Base-by-base conservation (phyloP, 2,329 filamentous ascomycete species). In the Colletotrichum filicis region DNA sequence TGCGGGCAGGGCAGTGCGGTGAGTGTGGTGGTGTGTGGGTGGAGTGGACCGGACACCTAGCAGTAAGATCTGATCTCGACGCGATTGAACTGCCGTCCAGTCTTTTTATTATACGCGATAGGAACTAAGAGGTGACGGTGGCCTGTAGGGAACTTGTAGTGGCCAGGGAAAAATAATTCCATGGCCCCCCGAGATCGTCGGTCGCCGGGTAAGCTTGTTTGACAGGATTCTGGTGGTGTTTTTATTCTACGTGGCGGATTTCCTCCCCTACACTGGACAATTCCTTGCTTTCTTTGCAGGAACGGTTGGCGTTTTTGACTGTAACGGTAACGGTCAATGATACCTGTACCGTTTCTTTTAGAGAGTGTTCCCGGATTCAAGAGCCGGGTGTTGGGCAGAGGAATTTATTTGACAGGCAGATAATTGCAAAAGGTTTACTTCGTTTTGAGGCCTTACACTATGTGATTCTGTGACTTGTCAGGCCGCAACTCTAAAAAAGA, bases 11-110 rank as follows among this genome's bases (percentile, higher is more conserved):
- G 42, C 42, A 61, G 55, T 69, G 46, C 61, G 42, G 66, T 64
- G 65, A 68, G 35, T 16, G 14, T 16, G 12, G 37, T 42, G 37
- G 66, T 71, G 56, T 71, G 71, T 49, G 42, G 42, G 42, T n/a
- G 42, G 42, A 35, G 61, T 71, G 49, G 71, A 56, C 26, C 55
- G 19, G 66, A 60, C 24, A 35, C 32, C 32, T 35, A 12, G 32
- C 32, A 32, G 56, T 14, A 70, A 66, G 66, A 73, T 73, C 66
- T 57, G 66, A 71, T 71, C 66, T 49, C 42, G 19, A 19, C 42
- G 19, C 42, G 16, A 19, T 65, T 22, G 32, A 58, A 55, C 12
- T 49, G n/a, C 56, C 52, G 49, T 57, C 26, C 37, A 42, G 37
- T 42, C 37, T 42, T 28, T 22, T 56, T 28, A 22, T 56, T 28